Evolutionary conservation across 768 basidiomycete genomes (phyloP), one percentile per base, ranked within the genome.

Genomic region (Termitomyces sp.): DNA sequence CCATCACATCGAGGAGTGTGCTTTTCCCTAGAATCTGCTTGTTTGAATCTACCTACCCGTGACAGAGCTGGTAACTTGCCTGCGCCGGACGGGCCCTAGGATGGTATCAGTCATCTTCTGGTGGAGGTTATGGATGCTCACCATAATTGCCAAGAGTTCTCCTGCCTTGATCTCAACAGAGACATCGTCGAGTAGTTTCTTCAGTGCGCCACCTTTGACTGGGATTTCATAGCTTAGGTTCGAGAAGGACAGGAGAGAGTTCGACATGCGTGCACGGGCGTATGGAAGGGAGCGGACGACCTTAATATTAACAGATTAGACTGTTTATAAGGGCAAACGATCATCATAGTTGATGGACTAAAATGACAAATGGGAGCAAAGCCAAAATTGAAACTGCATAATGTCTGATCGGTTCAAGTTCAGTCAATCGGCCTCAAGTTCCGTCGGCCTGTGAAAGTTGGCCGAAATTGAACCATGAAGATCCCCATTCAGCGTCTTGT

Each of bases 1-100:
- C 70, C 76, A 76, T 77, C 35, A 76, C 65, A 57, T 77, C 76
- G 26, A 77, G 70, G 6, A 77, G 67, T 0, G 76, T 77, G 56
- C 74, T 77, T 58, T 77, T 77, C 7, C 76, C 74, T 74, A 30
- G 9, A 22, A 45, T 12, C 19, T 54, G 53, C 56, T 75, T 41
- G 26, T n/a, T 15, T 26, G n/a, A 22, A 47, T 8, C 26, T 38
- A 43, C 11, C 24, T 38, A n/a, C n/a, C n/a, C n/a, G n/a, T n/a
- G n/a, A 40, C 12, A 10, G 30, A 32, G 35, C 11, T 28, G 38
- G 10, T 5, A 50, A 62, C 67, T 51, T 38, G 71, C 74, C 74
- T 59, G 75, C 73, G 19, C 75, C 75, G n/a, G 75, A 77, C 1
- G 75, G 74, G 3, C 75, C 75, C 75, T 77, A 58, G 2, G 45